These are phyloP conservation scores for Huntiella abstrusa DNA, from an alignment of 2,329 filamentous ascomycete genomes.

Conservation along the genomic window DNA sequence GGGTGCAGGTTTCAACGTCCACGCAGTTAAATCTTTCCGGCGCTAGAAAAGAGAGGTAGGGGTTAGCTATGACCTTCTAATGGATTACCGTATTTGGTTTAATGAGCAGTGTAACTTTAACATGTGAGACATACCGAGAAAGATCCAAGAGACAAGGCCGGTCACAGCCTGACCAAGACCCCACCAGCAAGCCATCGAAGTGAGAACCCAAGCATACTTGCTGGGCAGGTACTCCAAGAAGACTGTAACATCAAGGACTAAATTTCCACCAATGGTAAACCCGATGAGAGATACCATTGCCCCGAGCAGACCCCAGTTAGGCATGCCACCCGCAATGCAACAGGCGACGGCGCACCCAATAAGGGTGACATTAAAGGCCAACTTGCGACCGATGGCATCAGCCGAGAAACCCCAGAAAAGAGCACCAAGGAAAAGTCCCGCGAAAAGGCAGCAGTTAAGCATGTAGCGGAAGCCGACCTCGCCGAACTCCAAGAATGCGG, in stretches of 20 bases:
- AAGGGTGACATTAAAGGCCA: constrained; percentile 43
- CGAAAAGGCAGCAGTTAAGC: constrained; percentile 43
- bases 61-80: neutral
- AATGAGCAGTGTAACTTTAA: neutral
- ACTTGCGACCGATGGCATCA: constrained; percentile 48
- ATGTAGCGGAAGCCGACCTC: constrained; percentile 33
- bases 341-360: constrained; percentile 31
- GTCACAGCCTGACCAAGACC: constrained; percentile 31
- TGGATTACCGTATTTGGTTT: neutral
- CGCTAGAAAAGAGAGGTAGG: neutral
- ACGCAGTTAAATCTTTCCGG: constrained; percentile 25
- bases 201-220: constrained; percentile 29
- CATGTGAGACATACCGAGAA: too few species aligned
- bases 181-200: constrained; percentile 29
- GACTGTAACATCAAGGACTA: constrained; percentile 31
- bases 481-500: constrained; percentile 41
- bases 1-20: constrained; percentile 20
- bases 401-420: constrained; percentile 51
- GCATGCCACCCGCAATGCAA: constrained; percentile 46
- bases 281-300: constrained; percentile 39
- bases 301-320: constrained; percentile 46
- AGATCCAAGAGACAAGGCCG: too few species aligned
- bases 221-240: constrained; percentile 32
- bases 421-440: constrained; percentile 34
- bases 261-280: constrained; percentile 28